Conservation (phyloP, 176 grass and related monocot genomes). For the Triticum timopheevii region DNA sequence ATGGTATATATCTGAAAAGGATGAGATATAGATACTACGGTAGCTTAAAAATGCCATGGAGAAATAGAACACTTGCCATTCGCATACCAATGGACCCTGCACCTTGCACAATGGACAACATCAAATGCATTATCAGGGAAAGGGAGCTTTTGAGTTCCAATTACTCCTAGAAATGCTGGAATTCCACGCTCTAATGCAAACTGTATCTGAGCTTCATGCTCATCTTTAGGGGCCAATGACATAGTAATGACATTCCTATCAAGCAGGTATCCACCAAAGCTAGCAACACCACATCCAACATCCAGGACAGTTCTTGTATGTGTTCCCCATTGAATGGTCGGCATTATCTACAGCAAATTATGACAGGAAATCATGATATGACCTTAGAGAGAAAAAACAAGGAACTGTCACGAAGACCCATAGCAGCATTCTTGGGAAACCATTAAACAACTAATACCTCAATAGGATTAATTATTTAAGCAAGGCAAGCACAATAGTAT, state of each 20-base stretch:
- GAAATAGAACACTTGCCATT: constrained; percentile 51
- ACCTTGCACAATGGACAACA: constrained; percentile 82
- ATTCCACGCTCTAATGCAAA: constrained; percentile 93
- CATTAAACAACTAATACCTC: not conserved
- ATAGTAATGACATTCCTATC: constrained; percentile 87
- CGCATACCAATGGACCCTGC: constrained; percentile 86
- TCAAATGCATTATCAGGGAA: constrained; percentile 92
- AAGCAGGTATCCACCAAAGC: constrained; percentile 85
- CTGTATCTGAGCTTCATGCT: constrained; percentile 97
- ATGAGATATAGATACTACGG: not conserved
- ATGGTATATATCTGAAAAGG: not conserved
- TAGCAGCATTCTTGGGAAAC: not conserved
- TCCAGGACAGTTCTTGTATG: constrained; percentile 77
- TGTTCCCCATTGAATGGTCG: constrained; percentile 59
- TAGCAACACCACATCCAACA: constrained; percentile 97
- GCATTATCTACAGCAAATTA: constrained; percentile 58
- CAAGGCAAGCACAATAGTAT: not conserved
- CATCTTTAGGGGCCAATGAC: constrained; percentile 95
- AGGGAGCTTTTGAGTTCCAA: constrained; percentile 78
- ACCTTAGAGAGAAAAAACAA: not conserved
- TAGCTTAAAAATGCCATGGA: constrained; percentile 11
- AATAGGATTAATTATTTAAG: not conserved
- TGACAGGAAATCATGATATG: constrained; percentile 25
- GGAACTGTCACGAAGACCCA: not conserved
- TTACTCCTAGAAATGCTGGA: constrained; percentile 85